phyloP scores from a whole-genome alignment of 148 eudicot genomes.

The Rhododendron vialii region DNA sequence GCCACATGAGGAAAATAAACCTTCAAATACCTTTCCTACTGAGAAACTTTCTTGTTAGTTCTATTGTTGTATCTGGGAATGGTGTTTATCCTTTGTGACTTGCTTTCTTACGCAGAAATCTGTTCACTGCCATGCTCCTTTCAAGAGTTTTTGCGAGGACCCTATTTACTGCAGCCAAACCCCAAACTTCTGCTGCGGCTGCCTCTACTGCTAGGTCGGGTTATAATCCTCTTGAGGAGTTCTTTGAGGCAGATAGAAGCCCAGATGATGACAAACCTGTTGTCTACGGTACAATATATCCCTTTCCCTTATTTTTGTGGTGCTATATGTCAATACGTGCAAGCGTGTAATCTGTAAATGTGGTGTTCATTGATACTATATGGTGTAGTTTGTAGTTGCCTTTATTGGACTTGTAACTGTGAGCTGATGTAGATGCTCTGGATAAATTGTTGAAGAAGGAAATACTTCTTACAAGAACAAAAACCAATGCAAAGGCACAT shows the following conservation, averaged over 20 bases:
- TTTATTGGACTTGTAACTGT: neutral
- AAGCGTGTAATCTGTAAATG: neutral
- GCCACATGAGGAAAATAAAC: too few relatives aligned
- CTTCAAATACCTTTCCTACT: too few relatives aligned
- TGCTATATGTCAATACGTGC: neutral
- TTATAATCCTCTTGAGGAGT: slow-evolving; percentile 56
- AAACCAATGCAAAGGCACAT: neutral
- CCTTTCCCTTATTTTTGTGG: neutral
- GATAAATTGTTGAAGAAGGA: neutral
- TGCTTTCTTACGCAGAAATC: neutral
- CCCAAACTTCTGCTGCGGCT: slow-evolving; percentile 36
- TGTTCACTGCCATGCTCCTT: slow-evolving; percentile 23
- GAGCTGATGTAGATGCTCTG: neutral
- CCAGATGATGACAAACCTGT: slow-evolving; percentile 58
- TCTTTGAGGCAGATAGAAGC: slow-evolving; percentile 51
- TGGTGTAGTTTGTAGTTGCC: neutral
- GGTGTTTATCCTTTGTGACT: neutral
- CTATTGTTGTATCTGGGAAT: too few relatives aligned
- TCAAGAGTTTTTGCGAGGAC: slow-evolving; percentile 40
- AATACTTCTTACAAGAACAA: neutral
- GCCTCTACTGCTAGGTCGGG: slow-evolving; percentile 24
- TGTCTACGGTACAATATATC: slow-evolving; percentile 37
- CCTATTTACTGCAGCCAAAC: slow-evolving; percentile 40
- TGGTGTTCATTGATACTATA: neutral
- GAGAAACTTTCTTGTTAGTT: too few relatives aligned